phyloP scores from a whole-genome alignment of 768 basidiomycete genomes.

The Russula olivacea region DNA sequence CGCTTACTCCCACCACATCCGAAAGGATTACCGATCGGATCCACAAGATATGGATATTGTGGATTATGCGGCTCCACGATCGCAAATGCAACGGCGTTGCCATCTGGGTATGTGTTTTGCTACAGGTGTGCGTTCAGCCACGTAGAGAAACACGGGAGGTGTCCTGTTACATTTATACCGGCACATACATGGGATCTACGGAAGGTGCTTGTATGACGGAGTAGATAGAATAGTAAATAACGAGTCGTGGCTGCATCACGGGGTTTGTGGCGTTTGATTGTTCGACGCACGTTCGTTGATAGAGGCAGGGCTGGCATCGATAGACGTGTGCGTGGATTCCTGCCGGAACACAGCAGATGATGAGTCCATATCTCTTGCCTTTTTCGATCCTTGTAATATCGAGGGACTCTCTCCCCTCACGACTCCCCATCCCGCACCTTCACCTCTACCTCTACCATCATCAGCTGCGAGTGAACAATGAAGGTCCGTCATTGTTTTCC shows the following conservation, averaged over 20 bases:
- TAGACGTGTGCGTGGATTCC: slow-evolving; percentile 14
- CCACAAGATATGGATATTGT: slow-evolving; percentile 69
- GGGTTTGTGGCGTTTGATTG: slow-evolving; percentile 20
- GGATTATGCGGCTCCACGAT: slow-evolving; percentile 69
- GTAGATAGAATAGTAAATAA: not conserved
- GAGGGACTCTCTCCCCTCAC: not conserved
- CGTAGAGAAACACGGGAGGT: slow-evolving; percentile 68
- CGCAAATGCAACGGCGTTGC: slow-evolving; percentile 83
- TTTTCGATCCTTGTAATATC: not conserved
- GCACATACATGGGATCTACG: slow-evolving; percentile 75
- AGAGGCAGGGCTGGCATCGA: slow-evolving; percentile 8
- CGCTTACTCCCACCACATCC: slow-evolving; percentile 70
- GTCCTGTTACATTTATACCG: slow-evolving; percentile 82
- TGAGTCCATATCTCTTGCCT: slow-evolving; percentile 10
- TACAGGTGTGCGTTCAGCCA: slow-evolving; percentile 86
- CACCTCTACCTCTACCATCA: not conserved
- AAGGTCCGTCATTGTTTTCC: slow-evolving; percentile 27
- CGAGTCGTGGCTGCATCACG: slow-evolving; percentile 9
- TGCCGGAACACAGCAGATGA: not conserved
- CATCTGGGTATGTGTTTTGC: slow-evolving; percentile 93
- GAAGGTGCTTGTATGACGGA: slow-evolving; percentile 65
- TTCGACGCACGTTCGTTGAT: slow-evolving; percentile 44
- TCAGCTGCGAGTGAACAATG: slow-evolving; percentile 27
- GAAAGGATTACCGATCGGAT: slow-evolving; percentile 58
- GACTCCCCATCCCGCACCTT: not conserved